phyloP scores from a whole-genome alignment of 164 flowering plant genomes.

The Buxus sempervirens region DNA sequence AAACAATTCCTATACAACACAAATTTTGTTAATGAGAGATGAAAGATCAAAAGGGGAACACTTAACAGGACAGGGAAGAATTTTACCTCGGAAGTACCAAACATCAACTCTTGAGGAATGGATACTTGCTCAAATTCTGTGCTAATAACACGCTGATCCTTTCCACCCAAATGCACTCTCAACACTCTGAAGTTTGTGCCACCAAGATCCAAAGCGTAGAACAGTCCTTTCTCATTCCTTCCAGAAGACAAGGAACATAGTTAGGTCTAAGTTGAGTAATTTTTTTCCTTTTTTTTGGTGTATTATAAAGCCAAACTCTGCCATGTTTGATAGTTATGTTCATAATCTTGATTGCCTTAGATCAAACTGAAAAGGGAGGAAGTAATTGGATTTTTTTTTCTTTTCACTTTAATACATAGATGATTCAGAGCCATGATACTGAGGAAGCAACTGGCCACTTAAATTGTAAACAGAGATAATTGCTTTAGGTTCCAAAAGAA shows the following conservation, averaged over 20 bases:
- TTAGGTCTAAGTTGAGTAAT: not conserved
- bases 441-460: not conserved
- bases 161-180: slow-evolving; percentile 83
- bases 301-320: not conserved
- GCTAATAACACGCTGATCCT: slow-evolving; percentile 50
- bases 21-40: slow-evolving; percentile 1
- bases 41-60: not conserved
- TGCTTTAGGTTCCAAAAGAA: not conserved
- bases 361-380: not conserved
- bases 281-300: too few relatives aligned
- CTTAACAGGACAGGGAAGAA: not conserved
- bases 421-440: not conserved
- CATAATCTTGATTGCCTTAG: not conserved
- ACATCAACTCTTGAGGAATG: slow-evolving; percentile 79
- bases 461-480: not conserved
- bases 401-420: not conserved
- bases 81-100: slow-evolving; percentile 74
- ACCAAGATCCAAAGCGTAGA: slow-evolving; percentile 90
- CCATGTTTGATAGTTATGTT: not conserved
- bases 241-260: slow-evolving; percentile 2
- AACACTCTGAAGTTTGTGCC: slow-evolving; percentile 91
- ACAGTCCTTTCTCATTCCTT: slow-evolving; percentile 86
- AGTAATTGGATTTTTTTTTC: not conserved
- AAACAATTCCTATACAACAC: slow-evolving; percentile 53
- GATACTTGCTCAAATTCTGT: slow-evolving; percentile 78